phyloP scores from a whole-genome alignment of 1,284 basidiomycete species.

The Cystobasidium pallidum region DNA sequence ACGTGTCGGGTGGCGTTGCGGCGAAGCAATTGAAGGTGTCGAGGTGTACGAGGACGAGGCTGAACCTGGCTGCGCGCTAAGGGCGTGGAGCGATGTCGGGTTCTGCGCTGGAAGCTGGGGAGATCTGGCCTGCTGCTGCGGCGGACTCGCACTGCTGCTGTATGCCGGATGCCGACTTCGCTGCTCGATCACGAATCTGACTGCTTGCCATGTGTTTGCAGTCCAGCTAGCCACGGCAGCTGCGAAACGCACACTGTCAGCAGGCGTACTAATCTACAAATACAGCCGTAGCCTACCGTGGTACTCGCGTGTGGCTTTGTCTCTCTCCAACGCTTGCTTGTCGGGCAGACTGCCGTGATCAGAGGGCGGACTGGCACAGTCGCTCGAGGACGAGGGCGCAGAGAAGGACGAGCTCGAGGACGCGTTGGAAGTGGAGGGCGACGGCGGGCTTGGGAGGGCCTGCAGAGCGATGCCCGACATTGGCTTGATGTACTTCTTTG shows the following conservation, averaged over 20 bases:
- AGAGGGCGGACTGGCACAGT: conserved; percentile 8
- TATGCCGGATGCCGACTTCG: conserved; percentile 28
- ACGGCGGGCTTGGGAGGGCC: neutral
- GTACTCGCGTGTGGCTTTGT: conserved; percentile 7
- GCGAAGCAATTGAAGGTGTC: neutral
- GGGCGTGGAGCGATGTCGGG: neutral
- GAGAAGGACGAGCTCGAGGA: conserved; percentile 1
- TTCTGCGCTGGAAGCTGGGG: conserved; percentile 12
- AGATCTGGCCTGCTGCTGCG: neutral
- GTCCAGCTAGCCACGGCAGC: conserved; percentile 17
- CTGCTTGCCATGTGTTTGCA: conserved; percentile 28
- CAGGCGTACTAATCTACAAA: too few relatives aligned
- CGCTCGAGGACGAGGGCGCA: conserved; percentile 7
- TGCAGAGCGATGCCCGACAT: neutral
- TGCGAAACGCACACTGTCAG: neutral
- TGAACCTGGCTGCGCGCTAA: neutral
- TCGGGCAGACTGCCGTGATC: conserved; percentile 12
- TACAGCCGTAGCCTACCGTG: conserved; percentile 17
- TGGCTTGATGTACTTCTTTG: conserved; percentile 13
- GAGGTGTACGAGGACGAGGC: conserved; percentile 1
- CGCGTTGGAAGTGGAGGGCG: neutral
- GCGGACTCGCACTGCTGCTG: conserved; percentile 2
- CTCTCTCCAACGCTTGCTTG: conserved; percentile 1
- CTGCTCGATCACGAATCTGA: conserved; percentile 28
- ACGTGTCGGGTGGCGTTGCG: neutral